phyloP scores from a whole-genome alignment of 768 basidiomycete species.

The Boletus sp. region DNA sequence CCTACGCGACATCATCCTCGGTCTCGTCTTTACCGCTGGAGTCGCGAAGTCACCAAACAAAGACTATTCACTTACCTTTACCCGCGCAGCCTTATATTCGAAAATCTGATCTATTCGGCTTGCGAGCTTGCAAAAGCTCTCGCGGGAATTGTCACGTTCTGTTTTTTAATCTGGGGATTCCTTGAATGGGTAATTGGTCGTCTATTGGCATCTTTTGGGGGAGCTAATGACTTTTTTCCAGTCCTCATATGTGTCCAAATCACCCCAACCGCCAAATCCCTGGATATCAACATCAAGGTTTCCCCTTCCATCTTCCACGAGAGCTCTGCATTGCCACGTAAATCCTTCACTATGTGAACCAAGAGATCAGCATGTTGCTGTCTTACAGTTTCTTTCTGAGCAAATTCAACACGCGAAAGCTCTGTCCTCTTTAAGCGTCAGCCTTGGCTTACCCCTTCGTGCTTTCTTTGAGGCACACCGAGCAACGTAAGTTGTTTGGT shows the following conservation, averaged over 20 bases:
- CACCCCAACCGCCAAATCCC: conserved; percentile 1
- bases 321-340: conserved; percentile 3
- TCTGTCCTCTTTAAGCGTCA: conserved; percentile 20
- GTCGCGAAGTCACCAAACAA: background rate
- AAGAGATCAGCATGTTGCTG: conserved; percentile 15
- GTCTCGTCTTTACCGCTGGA: background rate
- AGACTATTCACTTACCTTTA: background rate
- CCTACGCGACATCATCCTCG: background rate
- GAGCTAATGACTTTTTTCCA: conserved; percentile 11
- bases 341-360: conserved; percentile 9
- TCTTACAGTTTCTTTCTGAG: conserved; percentile 27
- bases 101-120: conserved; percentile 1
- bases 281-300: conserved; percentile 3
- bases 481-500: conserved; percentile 13
- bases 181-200: conserved; percentile 22
- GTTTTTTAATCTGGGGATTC: conserved; percentile 20
- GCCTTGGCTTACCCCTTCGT: conserved; percentile 21
- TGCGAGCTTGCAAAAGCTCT: conserved; percentile 16
- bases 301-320: conserved; percentile 9
- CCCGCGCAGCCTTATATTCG: background rate
- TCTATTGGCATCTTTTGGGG: background rate
- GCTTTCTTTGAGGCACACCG: conserved; percentile 22
- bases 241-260: conserved; percentile 14
- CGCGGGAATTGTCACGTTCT: conserved; percentile 15
- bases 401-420: conserved; percentile 30